These are phyloP conservation scores for Xylaria sp. DNA, from an alignment of 2,329 filamentous ascomycete species.

Conservation along the genomic window DNA sequence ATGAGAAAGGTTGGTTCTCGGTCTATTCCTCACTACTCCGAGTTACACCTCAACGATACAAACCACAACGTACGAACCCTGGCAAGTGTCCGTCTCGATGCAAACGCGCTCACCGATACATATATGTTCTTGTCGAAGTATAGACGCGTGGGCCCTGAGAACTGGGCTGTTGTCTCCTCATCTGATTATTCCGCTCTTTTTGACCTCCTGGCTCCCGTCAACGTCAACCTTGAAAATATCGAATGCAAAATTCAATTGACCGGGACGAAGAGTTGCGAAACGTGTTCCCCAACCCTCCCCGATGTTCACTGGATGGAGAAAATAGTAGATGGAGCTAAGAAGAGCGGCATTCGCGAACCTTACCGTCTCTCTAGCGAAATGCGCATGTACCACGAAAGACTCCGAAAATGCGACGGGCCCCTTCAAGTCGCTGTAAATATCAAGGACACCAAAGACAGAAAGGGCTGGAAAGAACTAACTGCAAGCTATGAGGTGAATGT, in stretches of 20 bases:
- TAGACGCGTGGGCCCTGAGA: neutral
- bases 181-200: slow-evolving; percentile 28
- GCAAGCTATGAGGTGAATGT: slow-evolving; percentile 25
- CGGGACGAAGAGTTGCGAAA: neutral
- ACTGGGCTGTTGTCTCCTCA: slow-evolving; percentile 22
- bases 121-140: slow-evolving; percentile 23
- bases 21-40: neutral
- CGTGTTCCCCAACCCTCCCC: slow-evolving; percentile 6
- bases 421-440: slow-evolving; percentile 22
- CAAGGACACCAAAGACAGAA: neutral
- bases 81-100: slow-evolving; percentile 16
- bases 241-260: neutral
- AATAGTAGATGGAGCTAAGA: neutral
- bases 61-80: slow-evolving; percentile 12
- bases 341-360: slow-evolving; percentile 13
- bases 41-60: neutral
- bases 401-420: slow-evolving; percentile 6
- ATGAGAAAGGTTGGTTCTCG: slow-evolving; percentile 6
- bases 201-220: slow-evolving; percentile 25
- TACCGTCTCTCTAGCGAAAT: slow-evolving; percentile 24
- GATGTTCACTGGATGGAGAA: slow-evolving; percentile 26
- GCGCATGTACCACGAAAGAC: slow-evolving; percentile 11
- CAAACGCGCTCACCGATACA: slow-evolving; percentile 11
- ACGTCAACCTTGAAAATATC: slow-evolving; percentile 17
- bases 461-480: slow-evolving; percentile 16